Evolutionary conservation across 2,329 filamentous ascomycete genomes (phyloP).

Genomic region (Talaromyces sp.): DNA sequence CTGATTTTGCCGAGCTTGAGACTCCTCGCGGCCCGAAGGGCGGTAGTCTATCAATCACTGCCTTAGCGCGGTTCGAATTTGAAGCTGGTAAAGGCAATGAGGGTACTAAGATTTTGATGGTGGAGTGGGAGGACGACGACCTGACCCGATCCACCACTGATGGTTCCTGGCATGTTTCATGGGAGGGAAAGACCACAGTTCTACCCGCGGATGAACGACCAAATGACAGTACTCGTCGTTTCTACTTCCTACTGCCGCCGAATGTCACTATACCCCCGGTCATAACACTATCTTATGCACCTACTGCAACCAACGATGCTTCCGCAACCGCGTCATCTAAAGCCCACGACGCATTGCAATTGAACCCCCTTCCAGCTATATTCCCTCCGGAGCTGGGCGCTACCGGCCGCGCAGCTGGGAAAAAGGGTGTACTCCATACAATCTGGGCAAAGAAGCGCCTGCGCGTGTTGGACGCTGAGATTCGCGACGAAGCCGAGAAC

Average conservation of each 20-base stretch:
- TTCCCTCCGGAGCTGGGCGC: constrained; percentile 76
- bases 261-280: constrained; percentile 71
- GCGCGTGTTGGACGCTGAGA: constrained; percentile 74
- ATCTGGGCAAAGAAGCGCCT: constrained; percentile 87
- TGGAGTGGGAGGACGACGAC: constrained; percentile 78
- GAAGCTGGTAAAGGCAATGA: constrained; percentile 75
- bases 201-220: constrained; percentile 66
- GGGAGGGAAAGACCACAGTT: constrained; percentile 77
- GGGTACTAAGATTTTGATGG: constrained; percentile 89
- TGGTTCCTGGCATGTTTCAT: constrained; percentile 75
- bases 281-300: constrained; percentile 64
- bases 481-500: constrained; percentile 68
- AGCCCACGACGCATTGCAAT: constrained; percentile 54
- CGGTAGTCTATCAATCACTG: constrained; percentile 51
- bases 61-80: constrained; percentile 86
- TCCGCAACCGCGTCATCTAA: not conserved
- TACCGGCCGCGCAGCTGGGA: constrained; percentile 67
- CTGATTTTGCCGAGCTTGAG: constrained; percentile 35
- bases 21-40: constrained; percentile 30
- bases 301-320: constrained; percentile 31
- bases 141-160: constrained; percentile 42
- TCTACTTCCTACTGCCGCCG: constrained; percentile 81
- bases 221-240: constrained; percentile 59
- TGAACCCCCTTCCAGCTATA: constrained; percentile 84
- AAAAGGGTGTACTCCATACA: constrained; percentile 82